These are phyloP conservation scores for Nothomitra cinnamomea DNA, from an alignment of 2,329 filamentous ascomycete species.

Conservation along the genomic window DNA sequence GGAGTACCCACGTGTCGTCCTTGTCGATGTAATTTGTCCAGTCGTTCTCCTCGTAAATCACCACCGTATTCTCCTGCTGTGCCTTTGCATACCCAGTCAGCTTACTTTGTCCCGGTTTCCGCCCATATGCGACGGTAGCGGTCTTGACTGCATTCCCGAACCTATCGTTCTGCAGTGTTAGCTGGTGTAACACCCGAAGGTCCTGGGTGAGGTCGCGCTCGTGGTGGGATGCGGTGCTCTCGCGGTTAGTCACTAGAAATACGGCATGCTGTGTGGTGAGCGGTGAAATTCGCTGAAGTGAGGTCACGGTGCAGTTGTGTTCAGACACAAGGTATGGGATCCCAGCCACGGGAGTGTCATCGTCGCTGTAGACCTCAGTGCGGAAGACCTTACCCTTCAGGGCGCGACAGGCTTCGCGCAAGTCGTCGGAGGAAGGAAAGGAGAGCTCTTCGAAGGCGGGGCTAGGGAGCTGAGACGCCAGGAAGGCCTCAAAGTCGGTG, in stretches of 20 bases:
- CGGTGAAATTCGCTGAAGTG: neutral
- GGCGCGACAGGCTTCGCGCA: neutral
- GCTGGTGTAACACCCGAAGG: neutral
- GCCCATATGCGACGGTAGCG: neutral
- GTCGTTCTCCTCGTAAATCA: too few species aligned
- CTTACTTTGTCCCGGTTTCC: too few species aligned
- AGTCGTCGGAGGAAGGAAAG: neutral
- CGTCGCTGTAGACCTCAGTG: neutral
- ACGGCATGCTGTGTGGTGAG: neutral
- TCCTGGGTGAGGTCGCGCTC: neutral
- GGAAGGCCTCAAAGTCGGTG: neutral
- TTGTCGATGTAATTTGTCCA: too few species aligned
- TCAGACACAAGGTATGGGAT: constrained; percentile 1
- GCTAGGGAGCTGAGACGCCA: neutral
- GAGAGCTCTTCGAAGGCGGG: neutral
- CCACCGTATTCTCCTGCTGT: neutral
- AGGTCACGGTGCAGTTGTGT: neutral
- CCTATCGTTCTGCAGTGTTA: neutral
- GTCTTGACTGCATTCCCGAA: neutral
- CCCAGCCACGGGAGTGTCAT: neutral
- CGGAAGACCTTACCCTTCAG: neutral
- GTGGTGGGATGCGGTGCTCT: neutral
- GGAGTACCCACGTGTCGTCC: too few species aligned
- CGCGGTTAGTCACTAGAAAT: neutral
- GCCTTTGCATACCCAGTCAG: too few species aligned